phyloP scores from a whole-genome alignment of 208 protist species.

The Trypanosoma platydactyli region DNA sequence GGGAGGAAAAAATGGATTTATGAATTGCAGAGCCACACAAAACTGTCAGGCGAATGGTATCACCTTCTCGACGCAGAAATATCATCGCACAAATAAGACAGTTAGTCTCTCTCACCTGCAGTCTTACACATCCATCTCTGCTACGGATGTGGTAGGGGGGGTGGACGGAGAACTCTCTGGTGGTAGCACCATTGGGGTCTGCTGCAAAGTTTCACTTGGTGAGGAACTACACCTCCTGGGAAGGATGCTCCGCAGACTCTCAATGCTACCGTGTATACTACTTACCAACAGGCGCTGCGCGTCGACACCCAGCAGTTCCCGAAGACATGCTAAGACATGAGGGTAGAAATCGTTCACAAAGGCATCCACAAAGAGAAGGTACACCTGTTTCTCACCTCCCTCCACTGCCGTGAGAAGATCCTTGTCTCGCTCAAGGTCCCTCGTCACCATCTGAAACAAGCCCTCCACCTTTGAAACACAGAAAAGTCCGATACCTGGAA shows the following conservation, averaged over 20 bases:
- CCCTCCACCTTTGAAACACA: constrained; percentile 46
- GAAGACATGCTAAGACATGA: constrained; percentile 52
- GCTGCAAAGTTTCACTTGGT: not conserved
- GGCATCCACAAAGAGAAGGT: constrained; percentile 54
- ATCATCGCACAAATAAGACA: no score
- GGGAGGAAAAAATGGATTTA: not conserved
- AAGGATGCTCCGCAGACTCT: constrained; percentile 30
- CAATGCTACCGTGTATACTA: constrained; percentile 25
- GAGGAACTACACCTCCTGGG: not conserved
- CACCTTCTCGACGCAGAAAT: no score
- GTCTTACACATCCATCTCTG: no score
- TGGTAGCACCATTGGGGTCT: not conserved
- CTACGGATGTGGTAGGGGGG: not conserved
- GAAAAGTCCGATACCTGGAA: constrained; percentile 51
- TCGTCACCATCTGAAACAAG: constrained; percentile 50
- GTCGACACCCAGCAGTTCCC: constrained; percentile 36
- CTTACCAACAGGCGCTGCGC: constrained; percentile 33
- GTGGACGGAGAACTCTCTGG: not conserved
- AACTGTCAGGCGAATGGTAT: no score
- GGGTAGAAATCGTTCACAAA: constrained; percentile 68
- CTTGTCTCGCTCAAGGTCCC: constrained; percentile 56
- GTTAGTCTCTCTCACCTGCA: no score
- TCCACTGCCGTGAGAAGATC: constrained; percentile 68
- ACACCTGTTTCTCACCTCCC: constrained; percentile 36
- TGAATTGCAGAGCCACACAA: no score